Base-by-base conservation (phyloP, 768 basidiomycete genomes). In the Xerocomus potaroensis region DNA sequence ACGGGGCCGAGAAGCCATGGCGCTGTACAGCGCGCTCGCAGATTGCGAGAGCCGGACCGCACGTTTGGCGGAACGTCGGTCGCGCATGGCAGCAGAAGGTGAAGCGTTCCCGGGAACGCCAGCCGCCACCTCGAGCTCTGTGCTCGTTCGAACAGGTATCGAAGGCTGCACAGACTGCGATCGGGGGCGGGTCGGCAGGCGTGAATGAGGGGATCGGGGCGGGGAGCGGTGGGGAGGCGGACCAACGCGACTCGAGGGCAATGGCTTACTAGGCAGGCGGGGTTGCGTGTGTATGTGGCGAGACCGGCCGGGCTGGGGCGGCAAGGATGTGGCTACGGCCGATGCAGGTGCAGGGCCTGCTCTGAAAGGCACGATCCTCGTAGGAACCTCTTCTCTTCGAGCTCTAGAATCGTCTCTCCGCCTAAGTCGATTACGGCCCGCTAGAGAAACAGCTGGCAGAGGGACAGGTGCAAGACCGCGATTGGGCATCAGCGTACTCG, bases 11-110 rank as follows among this genome's bases (percentile, higher is more conserved):
- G n/a, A n/a, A n/a, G n/a, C n/a, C n/a, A n/a, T n/a, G n/a, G n/a
- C n/a, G n/a, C n/a, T n/a, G n/a, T n/a, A n/a, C 38, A 62, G 44
- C 38, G 66, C 64, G 33, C 55, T 48, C 4, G 64, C 59, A 1
- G 62, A 59, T 15, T 53, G 62, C 18, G 59, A 59, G 31, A 50
- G 40, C 49, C 44, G 49, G 42, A n/a, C n/a, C 1, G 41, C 47
- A 6, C n/a, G 47, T 33, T 59, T 51, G 14, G 41, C 49, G 5
- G 56, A 35, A 8, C 48, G 56, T 31, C n/a, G n/a, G n/a, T 44
- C 51, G 33, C n/a, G 44, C 1, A 42, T 24, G 14, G 47, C 34
- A 11, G 27, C 27, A 30, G 47, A 46, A 12, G 14, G n/a, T n/a
- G n/a, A n/a, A n/a, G n/a, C n/a, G n/a, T n/a, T n/a, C n/a, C n/a